phyloP scores from a whole-genome alignment of 1,284 basidiomycete species.

The Chiua sp. region DNA sequence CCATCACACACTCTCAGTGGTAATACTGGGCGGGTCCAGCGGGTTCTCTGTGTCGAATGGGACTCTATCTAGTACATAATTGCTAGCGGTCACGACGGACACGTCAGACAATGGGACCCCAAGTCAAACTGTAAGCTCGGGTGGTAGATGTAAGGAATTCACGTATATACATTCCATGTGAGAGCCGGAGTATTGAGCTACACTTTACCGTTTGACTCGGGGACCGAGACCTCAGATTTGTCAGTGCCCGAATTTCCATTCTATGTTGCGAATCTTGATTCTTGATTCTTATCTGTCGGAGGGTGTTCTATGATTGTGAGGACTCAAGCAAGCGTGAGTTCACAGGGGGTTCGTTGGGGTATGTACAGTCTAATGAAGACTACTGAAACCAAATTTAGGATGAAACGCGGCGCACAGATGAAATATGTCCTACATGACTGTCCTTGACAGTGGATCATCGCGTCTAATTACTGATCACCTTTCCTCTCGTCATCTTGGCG shows the following conservation, averaged over 20 bases:
- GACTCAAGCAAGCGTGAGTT: conserved; percentile 81
- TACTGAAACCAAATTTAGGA: conserved; percentile 51
- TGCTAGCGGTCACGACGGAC: conserved; percentile 92
- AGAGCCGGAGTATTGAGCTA: too few species aligned
- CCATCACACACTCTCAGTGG: conserved; percentile 90
- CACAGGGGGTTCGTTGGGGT: conserved; percentile 86
- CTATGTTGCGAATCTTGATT: conserved; percentile 81
- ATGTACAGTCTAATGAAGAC: conserved; percentile 84
- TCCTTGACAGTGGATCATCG: conserved; percentile 86
- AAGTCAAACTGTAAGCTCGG: too few species aligned
- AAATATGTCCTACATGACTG: conserved; percentile 66
- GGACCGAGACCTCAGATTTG: conserved; percentile 69
- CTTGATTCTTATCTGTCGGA: conserved; percentile 93
- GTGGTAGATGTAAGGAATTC: too few species aligned
- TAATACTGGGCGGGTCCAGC: conserved; percentile 95
- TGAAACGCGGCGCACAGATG: conserved; percentile 13
- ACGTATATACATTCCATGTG: too few species aligned
- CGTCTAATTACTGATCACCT: conserved; percentile 88
- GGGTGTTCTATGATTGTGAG: conserved; percentile 81
- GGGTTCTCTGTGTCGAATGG: conserved; percentile 98
- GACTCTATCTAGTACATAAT: conserved; percentile 90
- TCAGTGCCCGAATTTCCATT: conserved; percentile 83
- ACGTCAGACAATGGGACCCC: conserved; percentile 90
- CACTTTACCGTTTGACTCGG: too few species aligned
- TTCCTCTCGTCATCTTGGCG: conserved; percentile 91